Percentiles rank a stretch among this genome's conserved stretches.
Conservation (phyloP, 1,139 yeast species). For the Ashbya aceris region DNA sequence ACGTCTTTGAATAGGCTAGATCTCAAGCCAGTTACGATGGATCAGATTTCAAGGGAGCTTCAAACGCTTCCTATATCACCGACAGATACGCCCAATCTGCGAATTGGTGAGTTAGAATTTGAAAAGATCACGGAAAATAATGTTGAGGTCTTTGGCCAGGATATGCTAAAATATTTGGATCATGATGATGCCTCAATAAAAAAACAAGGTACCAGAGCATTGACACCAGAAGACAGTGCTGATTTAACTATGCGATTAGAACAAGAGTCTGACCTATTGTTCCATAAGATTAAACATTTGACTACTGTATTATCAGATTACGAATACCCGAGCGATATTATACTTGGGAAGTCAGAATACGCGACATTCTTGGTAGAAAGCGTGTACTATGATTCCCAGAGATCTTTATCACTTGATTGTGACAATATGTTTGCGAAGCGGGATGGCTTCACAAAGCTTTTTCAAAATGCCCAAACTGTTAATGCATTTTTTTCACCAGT, state of each 20-base stretch:
- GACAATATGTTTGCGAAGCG: constrained; percentile 9
- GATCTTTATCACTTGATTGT: constrained; percentile 11
- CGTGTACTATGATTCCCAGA: constrained; percentile 11
- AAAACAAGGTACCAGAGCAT: constrained; percentile 2
- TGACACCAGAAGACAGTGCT: constrained; percentile 6
- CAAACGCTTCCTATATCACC: constrained; percentile 1
- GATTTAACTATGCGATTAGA: constrained; percentile 14
- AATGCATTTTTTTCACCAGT: not conserved
- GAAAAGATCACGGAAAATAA: constrained; percentile 28
- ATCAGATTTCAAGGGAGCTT: constrained; percentile 9
- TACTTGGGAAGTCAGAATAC: constrained; percentile 13
- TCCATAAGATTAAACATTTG: constrained; percentile 19
- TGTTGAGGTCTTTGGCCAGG: constrained; percentile 26
- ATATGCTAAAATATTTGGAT: constrained; percentile 18
- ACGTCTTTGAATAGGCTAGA: not conserved
- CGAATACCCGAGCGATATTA: constrained; percentile 21
- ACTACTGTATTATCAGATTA: constrained; percentile 19
- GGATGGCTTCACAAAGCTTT: constrained; percentile 11
- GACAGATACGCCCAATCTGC: constrained; percentile 5
- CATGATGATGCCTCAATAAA: constrained; percentile 11
- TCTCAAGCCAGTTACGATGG: constrained; percentile 7
- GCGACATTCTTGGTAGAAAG: constrained; percentile 14
- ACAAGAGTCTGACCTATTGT: constrained; percentile 20
- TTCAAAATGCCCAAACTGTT: constrained; percentile 5
- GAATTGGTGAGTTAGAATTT: constrained; percentile 27